Evolutionary conservation across 2,329 filamentous ascomycete species (phyloP).

Genomic region (Alternaria burnsii): DNA sequence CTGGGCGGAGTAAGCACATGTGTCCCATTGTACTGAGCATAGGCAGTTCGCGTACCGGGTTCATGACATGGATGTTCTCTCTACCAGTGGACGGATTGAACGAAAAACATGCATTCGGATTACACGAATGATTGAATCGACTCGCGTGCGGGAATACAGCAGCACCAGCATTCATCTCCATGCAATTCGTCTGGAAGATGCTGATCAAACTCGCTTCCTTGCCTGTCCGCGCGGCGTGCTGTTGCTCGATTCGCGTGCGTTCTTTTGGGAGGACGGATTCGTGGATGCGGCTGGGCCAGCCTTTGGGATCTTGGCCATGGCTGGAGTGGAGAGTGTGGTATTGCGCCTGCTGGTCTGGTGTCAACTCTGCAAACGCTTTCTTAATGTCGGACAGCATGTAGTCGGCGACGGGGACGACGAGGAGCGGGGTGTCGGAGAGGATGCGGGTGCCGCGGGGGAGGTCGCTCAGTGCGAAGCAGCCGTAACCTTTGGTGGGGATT

Average conservation of each 20-base stretch:
- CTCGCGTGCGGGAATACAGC: conserved; percentile 49
- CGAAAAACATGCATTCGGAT: conserved; percentile 50
- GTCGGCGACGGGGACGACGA: conserved; percentile 42
- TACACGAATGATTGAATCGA: conserved; percentile 55
- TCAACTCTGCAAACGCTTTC: conserved; percentile 32
- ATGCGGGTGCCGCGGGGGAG: conserved; percentile 53
- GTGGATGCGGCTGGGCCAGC: conserved; percentile 41
- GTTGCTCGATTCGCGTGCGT: conserved; percentile 38
- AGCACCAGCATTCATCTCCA: conserved; percentile 44
- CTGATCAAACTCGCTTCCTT: conserved; percentile 32
- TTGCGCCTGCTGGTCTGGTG: conserved; percentile 23
- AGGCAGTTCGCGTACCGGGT: conserved; percentile 31
- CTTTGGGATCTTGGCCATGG: conserved; percentile 36
- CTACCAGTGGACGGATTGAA: conserved; percentile 44
- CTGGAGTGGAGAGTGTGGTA: conserved; percentile 44
- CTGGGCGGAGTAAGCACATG: too few species aligned
- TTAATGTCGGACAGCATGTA: conserved; percentile 49
- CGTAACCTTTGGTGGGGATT: conserved; percentile 53
- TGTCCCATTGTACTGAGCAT: too few species aligned
- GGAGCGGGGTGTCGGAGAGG: conserved; percentile 51
- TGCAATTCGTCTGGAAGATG: conserved; percentile 56
- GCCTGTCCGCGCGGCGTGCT: conserved; percentile 41
- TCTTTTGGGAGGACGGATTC: conserved; percentile 25
- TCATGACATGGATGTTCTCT: conserved; percentile 48
- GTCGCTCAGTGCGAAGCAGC: conserved; percentile 50